Conservation (phyloP, 78 protist species). For the Dictyostelium discoideum region dicty_2.7 NC_007089.4:5424001-5424500, state of each 20-base stretch:
- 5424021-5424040: slow-evolving; percentile 2
- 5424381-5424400: slow-evolving; percentile 27
- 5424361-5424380: slow-evolving; percentile 36
- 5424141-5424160: slow-evolving; percentile 19
- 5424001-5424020: slow-evolving; percentile 2
- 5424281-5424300: slow-evolving; percentile 87
- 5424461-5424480: background rate
- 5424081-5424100: slow-evolving; percentile 45
- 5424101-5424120: slow-evolving; percentile 73
- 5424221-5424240: slow-evolving; percentile 82
- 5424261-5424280: slow-evolving; percentile 71
- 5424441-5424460: no score
- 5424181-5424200: slow-evolving; percentile 32
- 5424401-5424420: background rate
- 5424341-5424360: slow-evolving; percentile 41
- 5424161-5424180: slow-evolving; percentile 83
- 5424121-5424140: slow-evolving; percentile 74
- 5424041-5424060: slow-evolving; percentile 11
- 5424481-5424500: slow-evolving; percentile 51
- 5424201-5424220: slow-evolving; percentile 35
- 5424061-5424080: slow-evolving; percentile 50
- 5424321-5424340: slow-evolving; percentile 80
- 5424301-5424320: slow-evolving; percentile 83
- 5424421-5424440: background rate
- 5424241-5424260: slow-evolving; percentile 88